phyloP scores from a whole-genome alignment of 2,329 filamentous ascomycete genomes.

The Neofusicoccum cordaticola region DNA sequence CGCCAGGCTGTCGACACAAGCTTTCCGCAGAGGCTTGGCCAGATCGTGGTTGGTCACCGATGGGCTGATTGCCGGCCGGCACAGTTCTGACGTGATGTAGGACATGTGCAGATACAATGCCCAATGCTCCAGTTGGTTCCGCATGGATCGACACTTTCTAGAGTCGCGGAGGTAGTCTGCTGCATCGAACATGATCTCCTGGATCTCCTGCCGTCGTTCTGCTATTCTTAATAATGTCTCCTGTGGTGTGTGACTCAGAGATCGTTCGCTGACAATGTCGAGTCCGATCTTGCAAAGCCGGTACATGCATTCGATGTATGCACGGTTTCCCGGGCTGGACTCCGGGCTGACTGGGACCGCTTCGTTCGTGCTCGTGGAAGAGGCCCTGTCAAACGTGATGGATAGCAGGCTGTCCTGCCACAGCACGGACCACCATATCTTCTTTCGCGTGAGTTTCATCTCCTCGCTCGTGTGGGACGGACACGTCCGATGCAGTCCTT shows the following conservation, averaged over 20 bases:
- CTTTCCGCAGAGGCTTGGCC: conserved; percentile 49
- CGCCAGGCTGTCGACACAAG: conserved; percentile 56
- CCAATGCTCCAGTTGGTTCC: conserved; percentile 59
- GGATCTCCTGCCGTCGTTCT: conserved; percentile 56
- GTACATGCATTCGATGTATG: conserved; percentile 59
- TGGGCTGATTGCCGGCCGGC: conserved; percentile 58
- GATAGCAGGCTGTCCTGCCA: conserved; percentile 65
- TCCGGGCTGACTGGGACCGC: conserved; percentile 38
- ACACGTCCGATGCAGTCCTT: conserved; percentile 59
- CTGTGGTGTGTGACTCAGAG: conserved; percentile 47
- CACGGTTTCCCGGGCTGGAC: conserved; percentile 48
- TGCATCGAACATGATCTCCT: conserved; percentile 57
- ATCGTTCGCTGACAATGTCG: conserved; percentile 59
- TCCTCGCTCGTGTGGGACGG: conserved; percentile 52
- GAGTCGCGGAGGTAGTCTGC: conserved; percentile 57
- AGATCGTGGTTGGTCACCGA: conserved; percentile 44
- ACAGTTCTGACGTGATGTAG: conserved; percentile 62
- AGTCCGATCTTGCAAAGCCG: conserved; percentile 57
- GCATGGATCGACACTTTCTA: conserved; percentile 44
- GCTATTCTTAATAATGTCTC: conserved; percentile 55
- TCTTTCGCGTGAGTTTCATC: conserved; percentile 37
- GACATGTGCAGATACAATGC: conserved; percentile 61
- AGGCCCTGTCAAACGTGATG: conserved; percentile 60
- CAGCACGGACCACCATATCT: conserved; percentile 57
- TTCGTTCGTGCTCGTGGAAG: conserved; percentile 55